Evolutionary conservation across 2,329 filamentous ascomycete species (phyloP), one percentile per base, ranked within the genome.

Genomic region (Thielaviopsis populi): DNA sequence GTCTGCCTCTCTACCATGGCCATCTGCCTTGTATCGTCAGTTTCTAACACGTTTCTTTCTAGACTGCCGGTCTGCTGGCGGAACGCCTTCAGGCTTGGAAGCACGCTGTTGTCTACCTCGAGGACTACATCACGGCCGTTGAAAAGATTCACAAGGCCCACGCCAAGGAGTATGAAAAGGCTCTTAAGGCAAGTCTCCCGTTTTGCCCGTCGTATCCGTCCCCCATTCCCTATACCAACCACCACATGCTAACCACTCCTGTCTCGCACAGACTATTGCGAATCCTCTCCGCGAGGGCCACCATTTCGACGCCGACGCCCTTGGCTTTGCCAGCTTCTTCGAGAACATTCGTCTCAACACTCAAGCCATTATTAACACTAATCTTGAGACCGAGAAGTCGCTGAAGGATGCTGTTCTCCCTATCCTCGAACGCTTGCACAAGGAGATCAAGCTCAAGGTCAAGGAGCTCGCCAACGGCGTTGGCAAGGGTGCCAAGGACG

Each of bases 81-180:
- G 90, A 97, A 78, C 85, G 94, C 68, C 80, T 99, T 67, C 87
- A 89, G 70, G 94, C 94, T 58, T 99, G 91, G 91, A 97, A 96
- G 74, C 92, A 97, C 74, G 89, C 91, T 67, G 89, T 91, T 67
- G 89, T 80, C 64, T 92, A 96, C 72, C 80, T 99, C 59, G 91
- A 97, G 75, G 90, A 95, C 61, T 99, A 96, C 73, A 80, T 97
- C 70, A 78, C 78, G 37, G 85, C 88, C 6, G 89, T 91, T 2
- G 91, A 96, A 74, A 96, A 92, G 79, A 80, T 89, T 65, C 87
- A 96, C 72, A 87, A 85, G 72, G 81, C 83, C 11, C 87, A 96
- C 69, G 85, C 89, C 63, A 97, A 96, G 78, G 92, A 97, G 74
- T 96, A 96, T 71, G 91, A 97, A 77, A 92, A 89, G 75, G 86